Evolutionary conservation across 768 basidiomycete genomes (phyloP), one percentile per base, ranked within the genome.

Genomic region (Lactarius akahatsu): DNA sequence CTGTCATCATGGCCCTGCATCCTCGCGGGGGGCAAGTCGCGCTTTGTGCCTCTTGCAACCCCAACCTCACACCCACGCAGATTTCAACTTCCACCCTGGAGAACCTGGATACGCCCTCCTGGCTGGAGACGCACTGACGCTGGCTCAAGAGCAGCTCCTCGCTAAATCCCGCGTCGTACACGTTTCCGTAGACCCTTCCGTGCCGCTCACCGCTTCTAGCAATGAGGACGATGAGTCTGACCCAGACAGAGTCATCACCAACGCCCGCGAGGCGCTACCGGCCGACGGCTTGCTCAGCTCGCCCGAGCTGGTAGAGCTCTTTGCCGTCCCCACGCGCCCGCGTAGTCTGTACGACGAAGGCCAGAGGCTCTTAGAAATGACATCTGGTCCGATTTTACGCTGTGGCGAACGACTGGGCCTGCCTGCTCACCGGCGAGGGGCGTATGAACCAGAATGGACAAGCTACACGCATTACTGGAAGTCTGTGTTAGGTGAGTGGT

Each of bases 381-480:
- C 20, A 23, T 32, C 30, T n/a, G 32, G 56, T 11, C n/a, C 57
- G 1, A 16, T 63, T 9, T 52, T 36, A 7, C 64, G 67, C 3
- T 92, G 84, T 71, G 87, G 87, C 2, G 74, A 77, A 56, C 78
- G 89, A 70, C 74, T 80, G 1, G 70, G 72, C 3, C 64, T 85
- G 4, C 71, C 77, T n/a, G 38, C 73, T 16, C 77, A 73, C 11
- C 78, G 82, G 64, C 77, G 76, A 23, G 93, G 93, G 4, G 79
- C 76, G 13, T 76, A 83, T 73, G 93, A 96, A 73, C 94, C 94
- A 3, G 83, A 86, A 74, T 98, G 88, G 80, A 96, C 95, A 43
- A 92, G 89, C 73, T 96, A 89, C 72, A 94, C 96, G 0, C 86
- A 92, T 75, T 88, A 88, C 72, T 96, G 93, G 92, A 85, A 90